Base-by-base conservation (phyloP, 2,329 filamentous ascomycete species). In the Paecilomyces fulvus region DNA sequence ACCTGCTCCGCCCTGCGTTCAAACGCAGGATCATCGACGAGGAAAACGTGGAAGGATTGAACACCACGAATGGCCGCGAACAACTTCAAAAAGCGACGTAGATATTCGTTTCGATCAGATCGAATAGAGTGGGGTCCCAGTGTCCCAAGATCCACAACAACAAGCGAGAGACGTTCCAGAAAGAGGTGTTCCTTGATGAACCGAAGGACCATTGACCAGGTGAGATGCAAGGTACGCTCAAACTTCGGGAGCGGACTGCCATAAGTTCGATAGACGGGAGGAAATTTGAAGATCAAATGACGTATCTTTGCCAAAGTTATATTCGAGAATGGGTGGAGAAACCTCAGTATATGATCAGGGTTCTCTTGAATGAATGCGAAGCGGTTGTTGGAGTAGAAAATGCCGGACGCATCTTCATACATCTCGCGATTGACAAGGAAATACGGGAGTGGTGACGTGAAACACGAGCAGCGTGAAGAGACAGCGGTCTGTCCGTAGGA, bases 121-220 rank as follows among this genome's bases (percentile, higher is more conserved):
- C 46, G 10, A 14, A 7, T 11, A 49, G 33, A 2, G 17, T 23
- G 20, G 3, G 48, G 23, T 33, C 53, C 33, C 43, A 57, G 52
- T 9, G 53, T 54, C 17, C 62, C 63, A 20, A 60, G 50, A 20
- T 66, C 65, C 9, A 65, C 55, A 30, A 66, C 56, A 7, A 49
- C 60, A 6, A 67, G 43, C 1, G 62, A 64, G 2, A 67, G 58
- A 23, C 55, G 54, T 5, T 58, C 14, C 14, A 67, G 43, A 10
- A 61, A 53, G 54, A 67, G 66, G 52, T 67, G 64, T 46, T 67
- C 64, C 12, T 62, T 64, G 46, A 67, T 65, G 48, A 67, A 67
- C n/a, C 65, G 65, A 11, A 62, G 59, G n/a, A 67, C 25, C 23
- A 65, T 61, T 9, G 59, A 55, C 65, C 65, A 67, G 28, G 59